Evolutionary conservation across 108 stramenopile genomes (phyloP).

Genomic region (Skeletonema tropicum): DNA sequence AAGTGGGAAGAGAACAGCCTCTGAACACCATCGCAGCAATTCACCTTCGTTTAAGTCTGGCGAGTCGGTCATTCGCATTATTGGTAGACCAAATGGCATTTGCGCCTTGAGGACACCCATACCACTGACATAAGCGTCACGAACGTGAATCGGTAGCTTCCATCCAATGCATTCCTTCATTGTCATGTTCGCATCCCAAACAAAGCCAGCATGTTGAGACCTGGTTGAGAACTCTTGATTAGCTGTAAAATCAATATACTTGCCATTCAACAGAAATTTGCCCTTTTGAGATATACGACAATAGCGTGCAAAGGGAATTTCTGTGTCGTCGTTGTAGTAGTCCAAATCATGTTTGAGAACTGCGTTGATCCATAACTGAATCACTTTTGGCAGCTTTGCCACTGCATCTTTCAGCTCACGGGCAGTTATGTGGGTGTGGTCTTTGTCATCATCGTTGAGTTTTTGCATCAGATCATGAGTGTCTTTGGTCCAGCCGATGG

Average conservation of each 20-base stretch:
- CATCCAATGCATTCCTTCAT: not conserved
- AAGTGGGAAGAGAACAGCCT: constrained; percentile 25
- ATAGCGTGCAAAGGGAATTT: constrained; percentile 21
- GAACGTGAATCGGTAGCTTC: constrained; percentile 18
- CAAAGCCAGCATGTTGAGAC: constrained; percentile 29
- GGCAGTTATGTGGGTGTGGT: not conserved
- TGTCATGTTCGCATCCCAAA: constrained; percentile 44
- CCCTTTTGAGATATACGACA: constrained; percentile 24
- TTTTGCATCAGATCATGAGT: constrained; percentile 21
- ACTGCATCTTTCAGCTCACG: constrained; percentile 11
- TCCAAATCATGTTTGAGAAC: not conserved
- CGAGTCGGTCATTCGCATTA: constrained; percentile 19
- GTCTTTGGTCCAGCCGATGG: constrained; percentile 23
- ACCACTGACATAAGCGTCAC: constrained; percentile 31
- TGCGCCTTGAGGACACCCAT: constrained; percentile 31
- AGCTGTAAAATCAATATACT: constrained; percentile 29
- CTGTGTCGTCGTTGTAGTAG: not conserved
- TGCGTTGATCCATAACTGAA: constrained; percentile 16
- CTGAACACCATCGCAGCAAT: constrained; percentile 29
- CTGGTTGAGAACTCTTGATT: constrained; percentile 26
- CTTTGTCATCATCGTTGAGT: not conserved
- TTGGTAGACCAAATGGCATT: constrained; percentile 20
- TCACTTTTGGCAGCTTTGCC: constrained; percentile 16
- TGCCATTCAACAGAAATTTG: constrained; percentile 24
- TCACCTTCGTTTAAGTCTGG: constrained; percentile 32